Evolutionary conservation across 768 basidiomycete genomes (phyloP), one percentile per base, ranked within the genome.

Genomic region (Psilocybe sp.): DNA sequence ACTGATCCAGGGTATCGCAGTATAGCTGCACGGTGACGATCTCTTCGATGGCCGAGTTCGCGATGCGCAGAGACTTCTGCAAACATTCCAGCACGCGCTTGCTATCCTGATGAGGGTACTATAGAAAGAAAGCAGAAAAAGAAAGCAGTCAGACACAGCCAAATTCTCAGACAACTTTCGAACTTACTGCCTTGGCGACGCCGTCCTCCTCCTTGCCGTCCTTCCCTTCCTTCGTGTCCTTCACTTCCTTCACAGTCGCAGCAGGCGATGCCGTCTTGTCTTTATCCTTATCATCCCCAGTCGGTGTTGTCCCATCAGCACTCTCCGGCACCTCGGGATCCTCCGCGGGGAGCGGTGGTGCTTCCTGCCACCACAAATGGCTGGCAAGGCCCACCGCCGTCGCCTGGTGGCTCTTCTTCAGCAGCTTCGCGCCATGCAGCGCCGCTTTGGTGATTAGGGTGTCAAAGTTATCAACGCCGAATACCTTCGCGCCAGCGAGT

Each of bases 361-460:
- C 74, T 54, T 88, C 88, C 65, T 98, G 97, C 95, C 95, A 99
- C 96, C 96, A 99, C 58, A 99, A 71, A 70, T 99, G 97, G 65
- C 94, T 97, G 7, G 97, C 97, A 28, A 93, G 76, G 43, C 89
- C 85, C 16, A 98, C 97, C 4, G 96, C 97, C 8, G 86, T 91
- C 11, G 95, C 89, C 69, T 98, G 97, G 67, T 98, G 96, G 11
- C 92, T 92, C 78, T 99, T 98, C 80, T 99, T 99, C 68, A 99
- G 68, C 55, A 98, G 69, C 70, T 96, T 96, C 28, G 94, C 90
- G 4, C 92, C 94, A 66, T 99, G 97, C 56, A 98, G 71, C 5
- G 96, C 96, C n/a, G 96, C 97, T 70, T 99, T 98, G 20, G 97
- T 98, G 61, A 98, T 93, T 54, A 99, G 71, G 2, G 96, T 98